phyloP scores from a whole-genome alignment of 129 eudicot genomes.

The Arctium lappa region DNA sequence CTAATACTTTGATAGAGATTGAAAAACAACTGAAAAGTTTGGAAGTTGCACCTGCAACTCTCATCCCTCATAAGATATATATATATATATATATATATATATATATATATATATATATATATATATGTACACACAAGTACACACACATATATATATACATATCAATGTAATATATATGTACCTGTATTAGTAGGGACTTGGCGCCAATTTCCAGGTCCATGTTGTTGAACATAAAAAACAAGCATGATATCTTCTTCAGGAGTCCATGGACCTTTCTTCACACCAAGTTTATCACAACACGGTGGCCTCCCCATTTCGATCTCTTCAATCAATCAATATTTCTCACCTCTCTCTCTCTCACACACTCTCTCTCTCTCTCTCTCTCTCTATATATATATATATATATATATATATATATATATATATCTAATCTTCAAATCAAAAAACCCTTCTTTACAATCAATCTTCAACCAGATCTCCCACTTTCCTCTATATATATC shows the following conservation, averaged over 20 bases:
- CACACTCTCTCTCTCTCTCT: too few relatives aligned
- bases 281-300: constrained; percentile 82
- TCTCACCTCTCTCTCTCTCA: too few relatives aligned
- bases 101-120: not conserved
- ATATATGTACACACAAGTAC: not conserved
- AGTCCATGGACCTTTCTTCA: constrained; percentile 95
- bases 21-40: too few relatives aligned
- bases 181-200: constrained; percentile 77
- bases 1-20: too few relatives aligned
- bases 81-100: not conserved
- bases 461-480: constrained; percentile 12
- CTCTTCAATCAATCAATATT: not conserved
- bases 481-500: not conserved
- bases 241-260: constrained; percentile 86
- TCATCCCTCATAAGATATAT: too few relatives aligned
- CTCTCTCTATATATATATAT: too few relatives aligned
- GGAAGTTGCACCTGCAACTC: too few relatives aligned
- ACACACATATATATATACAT: not conserved
- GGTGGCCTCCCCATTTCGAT: constrained; percentile 76
- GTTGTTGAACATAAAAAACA: constrained; percentile 77
- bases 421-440: not conserved
- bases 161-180: not conserved
- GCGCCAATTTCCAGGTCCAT: constrained; percentile 89
- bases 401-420: too few relatives aligned
- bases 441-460: not conserved